phyloP scores from a whole-genome alignment of 108 stramenopile species.

The Schizochytrium sp. region DNA sequence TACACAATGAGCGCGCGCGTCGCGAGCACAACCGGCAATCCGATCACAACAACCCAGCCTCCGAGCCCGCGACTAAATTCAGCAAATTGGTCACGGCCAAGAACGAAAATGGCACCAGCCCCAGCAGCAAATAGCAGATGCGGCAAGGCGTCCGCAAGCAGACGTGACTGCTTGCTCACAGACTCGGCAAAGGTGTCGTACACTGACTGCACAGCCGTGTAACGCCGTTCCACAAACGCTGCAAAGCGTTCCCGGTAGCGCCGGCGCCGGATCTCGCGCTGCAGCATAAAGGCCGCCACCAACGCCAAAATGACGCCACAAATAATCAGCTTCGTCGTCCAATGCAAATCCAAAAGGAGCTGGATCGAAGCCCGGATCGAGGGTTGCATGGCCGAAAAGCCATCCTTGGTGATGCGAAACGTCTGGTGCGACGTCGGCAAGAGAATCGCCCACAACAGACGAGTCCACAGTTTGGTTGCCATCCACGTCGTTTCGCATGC shows the following conservation, averaged over 20 bases:
- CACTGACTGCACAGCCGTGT: not conserved
- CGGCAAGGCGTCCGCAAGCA: not conserved
- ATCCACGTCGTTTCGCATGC: conserved; percentile 10
- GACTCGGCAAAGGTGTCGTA: not conserved
- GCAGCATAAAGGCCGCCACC: not conserved
- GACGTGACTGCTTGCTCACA: not conserved
- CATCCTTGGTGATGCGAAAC: not conserved
- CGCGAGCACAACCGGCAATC: not conserved
- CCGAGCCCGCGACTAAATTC: not conserved
- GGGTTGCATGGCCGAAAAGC: conserved; percentile 16
- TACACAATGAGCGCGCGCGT: conserved; percentile 5
- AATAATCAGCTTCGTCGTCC: not conserved
- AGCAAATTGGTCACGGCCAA: not conserved
- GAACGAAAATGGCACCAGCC: not conserved
- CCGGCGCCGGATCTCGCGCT: not conserved
- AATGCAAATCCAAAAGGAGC: not conserved
- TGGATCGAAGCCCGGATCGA: not conserved
- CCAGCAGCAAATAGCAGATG: not conserved
- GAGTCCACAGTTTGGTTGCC: not conserved
- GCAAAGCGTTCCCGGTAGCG: not conserved
- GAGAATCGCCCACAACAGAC: not conserved
- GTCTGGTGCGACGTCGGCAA: conserved; percentile 4
- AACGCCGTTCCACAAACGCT: not conserved
- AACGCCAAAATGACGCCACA: not conserved
- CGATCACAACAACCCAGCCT: not conserved